Evolutionary conservation across 108 stramenopile genomes (phyloP), one percentile per base, ranked within the genome.

Genomic region (Nitzschia putrida): DNA sequence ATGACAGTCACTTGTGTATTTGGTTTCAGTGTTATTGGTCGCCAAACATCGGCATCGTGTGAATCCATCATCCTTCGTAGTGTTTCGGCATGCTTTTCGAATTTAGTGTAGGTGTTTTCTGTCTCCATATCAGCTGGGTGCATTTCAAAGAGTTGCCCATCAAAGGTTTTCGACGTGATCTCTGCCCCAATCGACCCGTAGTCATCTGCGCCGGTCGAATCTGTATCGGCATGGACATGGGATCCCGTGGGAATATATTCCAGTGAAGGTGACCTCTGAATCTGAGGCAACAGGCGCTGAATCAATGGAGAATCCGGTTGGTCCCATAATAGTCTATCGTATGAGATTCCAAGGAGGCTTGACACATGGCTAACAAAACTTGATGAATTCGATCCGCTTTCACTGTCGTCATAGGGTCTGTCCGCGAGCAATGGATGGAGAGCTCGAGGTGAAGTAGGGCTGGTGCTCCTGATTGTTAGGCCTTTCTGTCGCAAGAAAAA

Each of bases 321-420:
- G n/a, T 68, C 72, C 80, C 75, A 77, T 38, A 73, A 50, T 7
- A 66, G 61, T 20, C 81, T 54, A 42, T 82, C 81, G 37, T 68
- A 82, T 12, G 77, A 84, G 47, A 56, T 66, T 40, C 84, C 80
- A 42, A 72, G 57, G 25, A 66, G 12, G 23, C 77, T 70, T 10
- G 71, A 80, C 43, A 80, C 39, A 22, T 73, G 64, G 44, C 79
- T 85, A 18, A 65, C 74, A 53, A 74, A 74, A 39, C 85, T 83
- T 16, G 84, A 85, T 26, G 80, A 41, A 39, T 39, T 37, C 0
- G 75, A 76, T n/a, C 41, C 68, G 43, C 53, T 61, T 26, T 76
- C 61, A 29, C 55, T 69, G 29, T 44, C 52, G 22, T 57, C 56
- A 5, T 18, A 49, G 7, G 11, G 14, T 26, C 23, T 66, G 13